Base-by-base conservation (phyloP, 371 early-diverging fungal species). In the Mortierella sp. region DNA sequence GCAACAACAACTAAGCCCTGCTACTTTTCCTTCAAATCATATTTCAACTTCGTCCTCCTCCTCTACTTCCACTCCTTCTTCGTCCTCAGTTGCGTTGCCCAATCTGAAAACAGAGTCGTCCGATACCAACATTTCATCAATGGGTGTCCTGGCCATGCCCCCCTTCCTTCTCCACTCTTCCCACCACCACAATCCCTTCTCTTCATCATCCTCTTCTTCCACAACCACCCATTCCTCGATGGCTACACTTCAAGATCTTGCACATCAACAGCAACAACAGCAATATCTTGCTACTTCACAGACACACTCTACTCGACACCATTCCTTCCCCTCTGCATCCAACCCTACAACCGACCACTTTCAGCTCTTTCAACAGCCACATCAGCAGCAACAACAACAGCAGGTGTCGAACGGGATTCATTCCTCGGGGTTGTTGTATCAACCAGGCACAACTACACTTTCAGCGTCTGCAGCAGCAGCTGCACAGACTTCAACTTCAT, bases 111-210 rank as follows among this genome's bases (percentile, higher is more conserved):
- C 66, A 8, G n/a, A 39, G 9, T 40, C 24, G 22, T 11, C 40
- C 34, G 45, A 52, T 37, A 14, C 64, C 48, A 13, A 1, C 22
- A 53, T 45, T 55, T 50, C 77, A 53, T 71, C 81, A 16, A 77
- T 81, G 81, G 77, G 71, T 34, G 44, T 77, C 58, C 77, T 81
- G 13, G 55, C 81, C 55, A 63, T 81, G 50, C 71, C 81, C 31
- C 74, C 74, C 14, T 31, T 70, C 45, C 65, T 77, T 7, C 44
- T 70, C 24, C 81, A 73, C 34, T 29, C 80, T 7, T 68, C 66
- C n/a, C 65, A 64, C n/a, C 34, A 52, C 24, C 53, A 55, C 67
- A 37, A 55, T 68, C 44, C 7, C 41, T 16, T 24, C 48, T 26
- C 31, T 13, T 34, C 55, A 53, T 8, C 53, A 13, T 40, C 34